Evolutionary conservation across 164 flowering plant species (phyloP), one percentile per base, ranked within the genome.

Genomic region (Akebia trifoliata): DNA sequence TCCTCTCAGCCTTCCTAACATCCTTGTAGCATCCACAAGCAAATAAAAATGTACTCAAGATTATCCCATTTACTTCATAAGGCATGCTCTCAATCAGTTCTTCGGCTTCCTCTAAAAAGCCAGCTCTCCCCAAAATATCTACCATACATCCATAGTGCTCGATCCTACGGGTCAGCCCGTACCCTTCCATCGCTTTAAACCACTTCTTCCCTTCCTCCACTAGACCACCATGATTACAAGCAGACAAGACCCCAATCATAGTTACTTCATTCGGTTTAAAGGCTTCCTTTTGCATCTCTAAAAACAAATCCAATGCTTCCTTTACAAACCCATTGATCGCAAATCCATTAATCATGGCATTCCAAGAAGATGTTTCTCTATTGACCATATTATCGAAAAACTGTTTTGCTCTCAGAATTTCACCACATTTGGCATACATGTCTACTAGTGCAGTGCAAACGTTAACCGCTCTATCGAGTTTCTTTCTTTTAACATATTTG

Each of bases 341-440:
- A 47, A 78, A 65, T 44, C 93, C 95, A 47, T 77, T 75, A 54
- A 90, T 87, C 74, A 85, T 54, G 31, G 89, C 93, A 81, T 83
- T 90, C 97, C 97, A 90, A 44, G 81, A 58, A 50, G 76, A 66
- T 14, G 67, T 67, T 64, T 75, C 83, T 60, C 71, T 82, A 35
- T 62, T 56, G 12, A 50, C 36, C 30, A 79, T 80, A 17, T 52
- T 63, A 25, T 74, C 62, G 31, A 87, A 90, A 58, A 78, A 50
- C 30, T 52, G 61, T 57, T 57, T 74, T n/a, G 97, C 88, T 65
- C 73, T 72, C 11, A 48, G 8, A 21, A 79, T 62, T 43, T 82
- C 85, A 1, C 97, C 94, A 52, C 90, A 87, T 66, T 90, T 87
- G 0, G 91, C 82, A 65, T 77, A 87, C 95, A 90, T 82, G 58